Base-by-base conservation (phyloP, 2,329 filamentous ascomycete genomes). In the Colletotrichum sp. region DNA sequence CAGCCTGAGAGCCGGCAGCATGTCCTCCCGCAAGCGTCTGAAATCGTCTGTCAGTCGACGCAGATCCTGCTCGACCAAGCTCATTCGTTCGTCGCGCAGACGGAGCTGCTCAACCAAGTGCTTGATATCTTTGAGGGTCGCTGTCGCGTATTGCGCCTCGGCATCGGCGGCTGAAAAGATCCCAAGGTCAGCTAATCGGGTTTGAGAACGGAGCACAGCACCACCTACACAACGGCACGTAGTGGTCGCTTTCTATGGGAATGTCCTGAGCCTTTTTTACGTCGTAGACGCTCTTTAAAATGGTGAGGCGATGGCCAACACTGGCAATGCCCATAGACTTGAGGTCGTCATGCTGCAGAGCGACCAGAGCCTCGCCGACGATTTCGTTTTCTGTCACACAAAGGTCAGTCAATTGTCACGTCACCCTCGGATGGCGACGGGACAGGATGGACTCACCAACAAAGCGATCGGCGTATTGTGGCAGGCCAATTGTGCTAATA, bases 221-320 rank as follows among this genome's bases (percentile, higher is more conserved):
- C 34, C 64, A 88, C 94, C 81, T 93, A 98, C 96, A 97, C 67
- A 97, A 89, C 48, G 97, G 97, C 68, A 98, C 91, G 84, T 98
- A 99, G 84, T 99, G 95, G 81, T 98, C 96, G 77, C 94, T 93
- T 82, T 99, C 96, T 80, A 98, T 91, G 18, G 95, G 94, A 76
- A 99, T 92, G 81, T 98, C 96, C 82, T 98, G 96, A 78, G 95
- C 95, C 84, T 96, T 94, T 87, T 99, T 99, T 82, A 97, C 93
- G 82, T 99, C 96, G 86, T 98, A 99, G 71, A 99, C 96, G 81
- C 93, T 96, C 87, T 98, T 99, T 75, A 99, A 90, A 74, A 99
- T 98, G 26, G 96, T 98, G 81, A 99, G 89, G 76, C 97, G 93
- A 86, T 99, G 97, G 55, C 97, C 97, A 64, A 98, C 95, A 86